These are phyloP conservation scores for Leucocoprinus birnbaumii DNA, from an alignment of 768 basidiomycete genomes.

Conservation along the genomic window DNA sequence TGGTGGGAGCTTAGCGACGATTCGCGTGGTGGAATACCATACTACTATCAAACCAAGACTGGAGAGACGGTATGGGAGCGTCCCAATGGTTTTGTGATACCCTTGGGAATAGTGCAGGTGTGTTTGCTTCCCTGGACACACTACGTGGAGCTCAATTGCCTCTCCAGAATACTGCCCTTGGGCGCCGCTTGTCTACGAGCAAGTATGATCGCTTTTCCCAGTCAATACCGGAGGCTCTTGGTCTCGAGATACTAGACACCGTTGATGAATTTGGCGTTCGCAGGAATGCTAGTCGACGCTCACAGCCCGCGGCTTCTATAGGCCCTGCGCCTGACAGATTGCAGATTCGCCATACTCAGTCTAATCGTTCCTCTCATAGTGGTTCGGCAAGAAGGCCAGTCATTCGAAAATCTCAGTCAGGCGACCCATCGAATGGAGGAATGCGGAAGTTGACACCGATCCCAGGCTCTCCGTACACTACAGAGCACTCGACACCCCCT, in stretches of 20 bases:
- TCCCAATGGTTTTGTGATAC: constrained; percentile 89
- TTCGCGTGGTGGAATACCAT: constrained; percentile 76
- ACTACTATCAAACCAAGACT: constrained; percentile 93
- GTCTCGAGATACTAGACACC: constrained; percentile 24
- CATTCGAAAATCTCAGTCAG: constrained; percentile 24
- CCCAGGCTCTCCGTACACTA: constrained; percentile 64
- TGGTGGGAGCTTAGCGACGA: constrained; percentile 97
- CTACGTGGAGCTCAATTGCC: not conserved
- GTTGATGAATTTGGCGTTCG: constrained; percentile 7
- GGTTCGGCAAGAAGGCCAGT: constrained; percentile 16
- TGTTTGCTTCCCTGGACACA: constrained; percentile 14
- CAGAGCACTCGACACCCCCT: constrained; percentile 58
- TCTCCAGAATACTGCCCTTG: constrained; percentile 17
- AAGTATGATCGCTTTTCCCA: constrained; percentile 42
- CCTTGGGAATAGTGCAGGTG: constrained; percentile 84
- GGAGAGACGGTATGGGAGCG: constrained; percentile 92
- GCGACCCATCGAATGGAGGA: constrained; percentile 10
- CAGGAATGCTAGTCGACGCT: constrained; percentile 26
- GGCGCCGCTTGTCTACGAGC: constrained; percentile 16
- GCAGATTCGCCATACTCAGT: constrained; percentile 26
- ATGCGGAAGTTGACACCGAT: constrained; percentile 53
- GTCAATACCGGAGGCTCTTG: constrained; percentile 23
- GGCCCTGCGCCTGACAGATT: constrained; percentile 21
- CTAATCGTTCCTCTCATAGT: constrained; percentile 25
- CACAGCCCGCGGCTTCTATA: constrained; percentile 30